Evolutionary conservation across 73 alveolate species (phyloP).

Genomic region (Symbiodinium natans): DNA sequence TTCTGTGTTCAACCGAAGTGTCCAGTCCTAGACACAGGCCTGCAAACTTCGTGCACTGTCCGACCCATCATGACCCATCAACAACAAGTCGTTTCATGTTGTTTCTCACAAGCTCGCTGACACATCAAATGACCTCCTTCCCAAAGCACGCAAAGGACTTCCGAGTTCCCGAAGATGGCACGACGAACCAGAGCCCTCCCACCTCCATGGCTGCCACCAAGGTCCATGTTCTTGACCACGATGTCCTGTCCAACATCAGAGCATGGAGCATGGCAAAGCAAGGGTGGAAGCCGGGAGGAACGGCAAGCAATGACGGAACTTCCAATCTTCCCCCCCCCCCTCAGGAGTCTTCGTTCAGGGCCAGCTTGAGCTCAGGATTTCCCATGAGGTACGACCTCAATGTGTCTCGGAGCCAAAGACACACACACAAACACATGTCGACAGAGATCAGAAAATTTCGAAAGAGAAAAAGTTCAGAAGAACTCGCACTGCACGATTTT

Average conservation of each 20-base stretch:
- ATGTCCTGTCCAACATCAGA: constrained; percentile 37
- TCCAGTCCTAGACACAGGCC: no score
- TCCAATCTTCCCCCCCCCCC: no score
- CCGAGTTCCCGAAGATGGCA: no score
- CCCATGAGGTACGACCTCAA: constrained; percentile 96
- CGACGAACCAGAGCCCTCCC: neutral
- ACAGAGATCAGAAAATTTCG: neutral
- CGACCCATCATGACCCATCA: no score
- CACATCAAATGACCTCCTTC: no score
- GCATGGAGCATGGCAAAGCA: neutral
- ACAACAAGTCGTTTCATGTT: no score
- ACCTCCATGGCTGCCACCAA: constrained; percentile 93
- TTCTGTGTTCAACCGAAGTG: neutral
- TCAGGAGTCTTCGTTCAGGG: constrained; percentile 97
- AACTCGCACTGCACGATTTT: neutral
- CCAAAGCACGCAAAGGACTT: no score
- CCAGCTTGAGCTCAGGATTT: constrained; percentile 98
- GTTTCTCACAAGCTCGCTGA: no score
- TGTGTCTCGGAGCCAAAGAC: neutral
- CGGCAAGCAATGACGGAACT: no score
- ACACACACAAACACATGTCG: neutral
- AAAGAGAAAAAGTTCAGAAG: neutral
- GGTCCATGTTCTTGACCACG: constrained; percentile 71
- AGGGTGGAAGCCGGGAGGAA: neutral
- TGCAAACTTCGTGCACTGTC: no score